Percentiles rank a stretch among this genome's conserved stretches.
phyloP scores from a whole-genome alignment of 345 rosid genomes.

The Erucastrum elatum region DNA sequence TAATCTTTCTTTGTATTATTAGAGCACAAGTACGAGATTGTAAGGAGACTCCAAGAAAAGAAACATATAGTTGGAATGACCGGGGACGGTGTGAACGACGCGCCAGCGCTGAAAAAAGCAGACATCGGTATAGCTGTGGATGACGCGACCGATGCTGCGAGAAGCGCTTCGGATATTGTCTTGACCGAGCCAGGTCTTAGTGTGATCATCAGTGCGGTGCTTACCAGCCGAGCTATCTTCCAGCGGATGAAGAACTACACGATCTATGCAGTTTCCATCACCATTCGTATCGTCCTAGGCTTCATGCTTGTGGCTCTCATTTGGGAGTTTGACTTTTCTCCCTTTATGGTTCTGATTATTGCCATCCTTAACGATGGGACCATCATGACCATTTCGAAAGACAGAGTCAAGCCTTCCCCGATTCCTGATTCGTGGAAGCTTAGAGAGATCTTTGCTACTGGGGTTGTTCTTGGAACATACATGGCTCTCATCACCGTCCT shows the following conservation, averaged over 20 bases:
- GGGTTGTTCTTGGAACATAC: constrained; percentile 73
- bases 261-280: constrained; percentile 83
- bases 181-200: constrained; percentile 93
- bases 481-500: constrained; percentile 69
- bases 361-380: constrained; percentile 88
- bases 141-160: constrained; percentile 95
- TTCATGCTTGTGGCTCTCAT: constrained; percentile 66
- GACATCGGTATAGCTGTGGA: constrained; percentile 95
- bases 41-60: constrained; percentile 76
- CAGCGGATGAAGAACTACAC: constrained; percentile 98
- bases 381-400: constrained; percentile 93
- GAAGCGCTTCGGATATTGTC: constrained; percentile 87
- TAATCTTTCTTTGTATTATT: not conserved
- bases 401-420: constrained; percentile 90
- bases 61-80: constrained; percentile 97
- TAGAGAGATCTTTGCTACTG: constrained; percentile 85
- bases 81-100: constrained; percentile 97
- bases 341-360: constrained; percentile 81
- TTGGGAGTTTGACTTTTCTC: constrained; percentile 85
- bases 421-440: constrained; percentile 89
- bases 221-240: constrained; percentile 90
- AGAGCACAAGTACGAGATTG: constrained; percentile 97
- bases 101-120: constrained; percentile 88
- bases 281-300: constrained; percentile 88
- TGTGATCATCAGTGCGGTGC: constrained; percentile 83